Base-by-base conservation (phyloP, 1,139 yeast species). In the Petasospora fabianii region DNA sequence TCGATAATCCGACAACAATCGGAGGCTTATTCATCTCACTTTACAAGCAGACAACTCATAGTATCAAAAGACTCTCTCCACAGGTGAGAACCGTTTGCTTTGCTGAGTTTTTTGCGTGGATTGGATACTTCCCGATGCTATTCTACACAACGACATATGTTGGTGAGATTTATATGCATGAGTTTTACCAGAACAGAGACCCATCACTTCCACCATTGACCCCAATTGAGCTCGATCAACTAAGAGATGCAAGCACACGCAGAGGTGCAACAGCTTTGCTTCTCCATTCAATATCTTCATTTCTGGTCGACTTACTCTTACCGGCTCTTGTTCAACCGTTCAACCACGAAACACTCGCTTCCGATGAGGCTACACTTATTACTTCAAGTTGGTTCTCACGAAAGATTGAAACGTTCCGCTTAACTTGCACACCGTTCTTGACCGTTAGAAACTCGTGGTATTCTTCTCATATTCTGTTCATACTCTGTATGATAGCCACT, bases 51-150 rank as follows among this genome's bases (percentile, higher is more conserved):
- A 72, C 75, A 0, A 37, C 54, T 1, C 54, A 57, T 9, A 70
- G 75, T 7, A 61, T 73, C 14, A 44, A 44, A 4, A 55, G 65
- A 18, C 50, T 71, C 10, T 69, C 76, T 3, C 64, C 65, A 4
- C 75, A 68, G 44, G 68, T 69, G 1, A 63, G 59, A 39, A 51
- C 59, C 3, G 69, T 71, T 3, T 71, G 76, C 40, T 54, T 53
- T 36, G 67, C 71, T 3, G 74, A 72, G 46, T 69, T 71, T 37
- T 69, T 69, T 51, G 77, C 77, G 1, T 72, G 77, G 77, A 65
- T 72, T 24, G 77, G 77, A 0, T 72, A 68, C 44, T 68, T 68
- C 44, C 75, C 75, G 2, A 64, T 70, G 67, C 49, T 72, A 8
- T 71, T 71, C 40, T 72, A 72, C 46, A 68, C 75, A 2, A 69